Base-by-base conservation (phyloP, 257 asterid genomes). In the Gentiana dahurica region DNA sequence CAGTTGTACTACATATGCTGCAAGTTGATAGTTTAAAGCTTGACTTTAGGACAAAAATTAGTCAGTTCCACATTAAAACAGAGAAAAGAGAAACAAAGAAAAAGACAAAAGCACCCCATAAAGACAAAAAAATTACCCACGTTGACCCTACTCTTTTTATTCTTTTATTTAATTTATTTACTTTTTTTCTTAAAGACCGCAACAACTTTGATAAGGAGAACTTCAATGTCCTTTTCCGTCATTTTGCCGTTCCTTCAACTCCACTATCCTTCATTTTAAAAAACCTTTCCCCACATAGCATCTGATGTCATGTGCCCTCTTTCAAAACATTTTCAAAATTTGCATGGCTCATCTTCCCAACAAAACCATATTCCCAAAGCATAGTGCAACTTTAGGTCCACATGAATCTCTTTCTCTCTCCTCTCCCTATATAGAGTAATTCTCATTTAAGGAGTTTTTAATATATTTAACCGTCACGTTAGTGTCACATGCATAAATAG, bases 91-190 rank as follows among this genome's bases (percentile, higher is more conserved):
- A 47, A 64, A 36, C 64, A 68, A 63, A 12, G 38, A 63, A 55
- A 68, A 65, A 53, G 71, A 73, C 78, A 68, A 73, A 68, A 65
- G 37, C 71, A 56, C 58, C 69, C 58, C 67, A 68, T 49, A 67
- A 59, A 67, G 75, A 65, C 71, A 65, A 53, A 65, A 68, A 37
- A 43, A n/a, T 61, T 36, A 53, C 64, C 68, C 65, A 36, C 71
- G 68, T 73, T 64, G 68, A 63, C 77, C 74, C 65, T 58, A 57
- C 50, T 15, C 15, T 34, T 38, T 51, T 63, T 53, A n/a, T n/a
- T n/a, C n/a, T n/a, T n/a, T n/a, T n/a, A n/a, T n/a, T n/a, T n/a
- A n/a, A n/a, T n/a, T n/a, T 39, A 3, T 39, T 39, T 41, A 41
- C 46, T 41, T 4, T 41, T 39, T 39, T 39, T 66, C 36, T 54